phyloP scores from a whole-genome alignment of 306 rosid genomes.

The Fagus crenata region DNA sequence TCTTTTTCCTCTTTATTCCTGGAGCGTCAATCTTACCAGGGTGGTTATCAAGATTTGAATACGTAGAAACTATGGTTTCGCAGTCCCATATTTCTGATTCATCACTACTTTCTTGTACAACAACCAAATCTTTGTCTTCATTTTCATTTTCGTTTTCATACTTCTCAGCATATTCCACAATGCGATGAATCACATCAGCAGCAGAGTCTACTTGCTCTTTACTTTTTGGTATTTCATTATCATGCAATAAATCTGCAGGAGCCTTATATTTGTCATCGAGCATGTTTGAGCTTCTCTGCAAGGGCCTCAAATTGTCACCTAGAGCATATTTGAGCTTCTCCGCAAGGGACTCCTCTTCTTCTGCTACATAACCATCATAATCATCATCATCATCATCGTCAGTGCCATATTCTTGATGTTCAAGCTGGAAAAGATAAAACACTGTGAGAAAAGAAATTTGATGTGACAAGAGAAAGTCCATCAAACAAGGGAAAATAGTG shows the following conservation, averaged over 20 bases:
- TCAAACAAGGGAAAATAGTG: conserved; percentile 4
- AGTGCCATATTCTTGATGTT: conserved; percentile 61
- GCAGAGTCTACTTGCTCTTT: conserved; percentile 55
- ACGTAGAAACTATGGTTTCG: conserved; percentile 84
- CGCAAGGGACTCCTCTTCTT: conserved; percentile 63
- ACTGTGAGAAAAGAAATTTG: conserved; percentile 13
- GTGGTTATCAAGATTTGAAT: conserved; percentile 83
- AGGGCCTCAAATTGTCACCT: conserved; percentile 36
- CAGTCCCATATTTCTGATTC: conserved; percentile 92
- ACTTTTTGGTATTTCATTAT: conserved; percentile 29
- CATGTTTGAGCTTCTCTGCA: conserved; percentile 61
- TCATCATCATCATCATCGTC: conserved; percentile 32
- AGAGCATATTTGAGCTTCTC: conserved; percentile 63
- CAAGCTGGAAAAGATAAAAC: conserved; percentile 50
- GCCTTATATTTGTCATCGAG: conserved; percentile 53
- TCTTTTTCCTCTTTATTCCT: conserved; percentile 61
- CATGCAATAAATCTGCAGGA: conserved; percentile 69
- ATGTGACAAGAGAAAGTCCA: background rate
- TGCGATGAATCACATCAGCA: conserved; percentile 59
- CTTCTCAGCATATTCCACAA: conserved; percentile 74
- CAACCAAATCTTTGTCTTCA: conserved; percentile 41
- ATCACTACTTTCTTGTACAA: conserved; percentile 78
- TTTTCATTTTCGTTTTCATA: conserved; percentile 76
- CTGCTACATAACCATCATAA: conserved; percentile 40
- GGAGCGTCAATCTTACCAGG: conserved; percentile 81